Conservation (phyloP, 83 land plant genomes). For the Thuja plicata region DNA sequence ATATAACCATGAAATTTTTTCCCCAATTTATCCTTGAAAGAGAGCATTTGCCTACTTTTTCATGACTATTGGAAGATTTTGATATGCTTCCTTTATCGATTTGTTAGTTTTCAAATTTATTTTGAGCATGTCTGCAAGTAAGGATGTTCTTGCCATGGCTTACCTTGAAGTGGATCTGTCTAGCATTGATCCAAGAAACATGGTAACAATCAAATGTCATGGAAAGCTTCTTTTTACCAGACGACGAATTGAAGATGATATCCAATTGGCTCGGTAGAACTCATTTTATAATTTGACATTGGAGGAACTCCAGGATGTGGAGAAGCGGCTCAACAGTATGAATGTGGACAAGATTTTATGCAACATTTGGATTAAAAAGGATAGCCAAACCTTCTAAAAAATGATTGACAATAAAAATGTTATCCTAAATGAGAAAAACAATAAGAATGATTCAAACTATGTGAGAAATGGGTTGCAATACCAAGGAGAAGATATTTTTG, state of each 20-base stretch:
- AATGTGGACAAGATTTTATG: too few relatives aligned
- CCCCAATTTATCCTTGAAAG: conserved; percentile 86
- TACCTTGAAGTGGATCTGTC: conserved; percentile 86
- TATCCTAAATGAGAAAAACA: too few relatives aligned
- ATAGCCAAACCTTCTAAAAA: too few relatives aligned
- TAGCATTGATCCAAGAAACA: conserved; percentile 72
- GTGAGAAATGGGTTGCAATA: too few relatives aligned
- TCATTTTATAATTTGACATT: too few relatives aligned
- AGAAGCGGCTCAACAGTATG: too few relatives aligned
- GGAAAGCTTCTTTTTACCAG: conserved; percentile 97
- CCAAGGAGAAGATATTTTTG: too few relatives aligned
- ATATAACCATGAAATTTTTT: conserved; percentile 58
- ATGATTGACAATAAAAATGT: too few relatives aligned
- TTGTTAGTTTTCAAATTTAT: conserved; percentile 68
- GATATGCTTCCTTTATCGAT: conserved; percentile 75
- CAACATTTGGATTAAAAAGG: too few relatives aligned
- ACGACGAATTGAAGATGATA: conserved; percentile 80
- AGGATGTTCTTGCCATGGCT: conserved; percentile 89
- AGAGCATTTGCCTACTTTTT: conserved; percentile 85
- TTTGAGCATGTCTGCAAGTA: conserved; percentile 91
- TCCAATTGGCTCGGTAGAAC: conserved; percentile 68
- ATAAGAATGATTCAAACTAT: too few relatives aligned
- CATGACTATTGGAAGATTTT: conserved; percentile 74
- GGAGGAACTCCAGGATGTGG: too few relatives aligned
- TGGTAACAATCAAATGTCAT: conserved; percentile 92